Base-by-base conservation (phyloP, 305 asterid genomes). In the Fraxinus sp. region DNA sequence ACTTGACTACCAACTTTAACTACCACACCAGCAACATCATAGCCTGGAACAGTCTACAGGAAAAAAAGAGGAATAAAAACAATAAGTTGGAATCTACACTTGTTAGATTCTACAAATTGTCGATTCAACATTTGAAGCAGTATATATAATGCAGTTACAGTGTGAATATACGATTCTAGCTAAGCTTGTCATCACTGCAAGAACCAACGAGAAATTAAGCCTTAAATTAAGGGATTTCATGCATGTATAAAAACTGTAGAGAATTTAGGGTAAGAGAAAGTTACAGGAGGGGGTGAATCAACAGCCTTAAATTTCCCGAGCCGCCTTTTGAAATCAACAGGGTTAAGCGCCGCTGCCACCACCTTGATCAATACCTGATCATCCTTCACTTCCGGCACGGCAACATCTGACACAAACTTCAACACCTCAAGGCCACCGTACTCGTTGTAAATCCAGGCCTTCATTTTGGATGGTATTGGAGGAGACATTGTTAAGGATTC, bases 281-380 rank as follows among this genome's bases (percentile, higher is more conserved):
- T 55, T 87, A 89, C 92, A 4, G 92, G 92, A 71, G 85, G 92
- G 35, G 84, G 89, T 9, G 92, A 89, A 87, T 89, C 92, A 57
- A 89, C 76, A 82, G 89, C 90, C 87, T 84, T 84, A 71, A 86
- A 87, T 81, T 89, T 84, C 24, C 92, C 90, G 0, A 71, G 84
- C 76, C 92, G 80, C 30, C 92, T 84, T 83, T 89, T 89, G 86
- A 84, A 87, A 87, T 89, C 92, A 70, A 89, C 81, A 59, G 92
- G 92, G 7, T 89, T 89, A 77, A 89, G 88, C 71, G 89, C 89
- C 66, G 90, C 89, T 10, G 90, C 90, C 44, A 26, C 81, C 30
- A 89, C 90, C 84, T 87, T 87, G 78, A 89, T 75, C 85, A 89
- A 79, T 68, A 89, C 92, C 73, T 89, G 90, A 77, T 89, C 90